phyloP scores from a whole-genome alignment of 2,329 filamentous ascomycete species.

The Cladosporium cucumerinum region DNA sequence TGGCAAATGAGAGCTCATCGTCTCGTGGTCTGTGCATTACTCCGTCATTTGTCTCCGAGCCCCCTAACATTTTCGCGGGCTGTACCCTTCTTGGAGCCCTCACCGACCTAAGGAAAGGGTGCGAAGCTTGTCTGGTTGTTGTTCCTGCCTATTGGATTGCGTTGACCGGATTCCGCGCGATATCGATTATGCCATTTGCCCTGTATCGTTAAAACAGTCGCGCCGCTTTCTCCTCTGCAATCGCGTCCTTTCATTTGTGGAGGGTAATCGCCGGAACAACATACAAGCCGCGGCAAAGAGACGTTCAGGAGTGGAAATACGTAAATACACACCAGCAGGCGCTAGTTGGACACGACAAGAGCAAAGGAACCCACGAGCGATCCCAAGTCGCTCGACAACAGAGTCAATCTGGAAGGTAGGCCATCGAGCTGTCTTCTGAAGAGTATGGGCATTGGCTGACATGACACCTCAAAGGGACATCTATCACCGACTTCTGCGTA shows the following conservation, averaged over 20 bases:
- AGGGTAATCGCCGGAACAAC: neutral
- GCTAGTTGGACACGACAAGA: neutral
- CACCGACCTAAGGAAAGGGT: constrained; percentile 12
- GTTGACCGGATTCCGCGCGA: constrained; percentile 6
- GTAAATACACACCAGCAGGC: neutral
- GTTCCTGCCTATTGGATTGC: neutral
- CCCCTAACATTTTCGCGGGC: constrained; percentile 15
- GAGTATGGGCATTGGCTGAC: neutral
- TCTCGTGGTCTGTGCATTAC: constrained; percentile 8
- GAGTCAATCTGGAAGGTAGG: constrained; percentile 13
- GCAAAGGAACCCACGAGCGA: constrained; percentile 3
- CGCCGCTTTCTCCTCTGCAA: neutral
- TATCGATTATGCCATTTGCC: constrained; percentile 13
- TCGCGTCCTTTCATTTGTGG: constrained; percentile 16
- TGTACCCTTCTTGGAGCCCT: constrained; percentile 15
- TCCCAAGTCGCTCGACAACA: constrained; percentile 10
- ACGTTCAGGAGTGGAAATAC: neutral
- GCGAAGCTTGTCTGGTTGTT: constrained; percentile 12
- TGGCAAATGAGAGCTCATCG: constrained; percentile 16
- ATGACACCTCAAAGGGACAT: neutral
- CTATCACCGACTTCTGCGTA: neutral
- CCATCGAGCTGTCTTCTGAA: neutral
- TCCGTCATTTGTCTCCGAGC: constrained; percentile 15
- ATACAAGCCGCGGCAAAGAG: neutral
- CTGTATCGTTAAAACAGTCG: constrained; percentile 5